Evolutionary conservation across 257 asterid species (phyloP).

Genomic region (Solanum sitiens): DNA sequence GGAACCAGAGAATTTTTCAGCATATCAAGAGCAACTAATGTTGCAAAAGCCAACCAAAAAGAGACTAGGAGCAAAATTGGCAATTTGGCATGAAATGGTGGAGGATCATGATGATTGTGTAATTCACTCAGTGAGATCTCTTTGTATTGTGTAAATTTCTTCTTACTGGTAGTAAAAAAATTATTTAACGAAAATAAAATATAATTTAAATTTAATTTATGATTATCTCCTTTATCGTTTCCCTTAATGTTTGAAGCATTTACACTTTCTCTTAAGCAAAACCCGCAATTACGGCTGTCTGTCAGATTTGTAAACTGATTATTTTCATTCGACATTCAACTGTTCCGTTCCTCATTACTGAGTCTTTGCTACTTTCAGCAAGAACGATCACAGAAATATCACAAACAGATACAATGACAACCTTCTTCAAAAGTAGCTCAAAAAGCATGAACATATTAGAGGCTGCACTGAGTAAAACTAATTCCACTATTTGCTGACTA

Average conservation of each 20-base stretch:
- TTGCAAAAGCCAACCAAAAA: not conserved
- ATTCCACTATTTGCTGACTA: not conserved
- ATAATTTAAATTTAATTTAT: too few relatives aligned
- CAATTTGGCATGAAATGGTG: not conserved
- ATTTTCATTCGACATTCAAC: not conserved
- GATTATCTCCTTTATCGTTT: too few relatives aligned
- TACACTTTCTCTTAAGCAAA: rapidly evolving
- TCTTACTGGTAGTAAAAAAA: not conserved
- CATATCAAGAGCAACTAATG: not conserved
- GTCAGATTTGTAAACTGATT: not conserved
- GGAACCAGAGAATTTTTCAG: not conserved
- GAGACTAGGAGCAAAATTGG: too few relatives aligned
- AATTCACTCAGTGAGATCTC: not conserved
- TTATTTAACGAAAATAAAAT: too few relatives aligned
- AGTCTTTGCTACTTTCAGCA: not conserved
- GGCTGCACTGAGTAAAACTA: not conserved
- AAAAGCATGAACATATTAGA: not conserved
- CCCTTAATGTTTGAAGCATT: not conserved
- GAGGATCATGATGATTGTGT: too few relatives aligned
- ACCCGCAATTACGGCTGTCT: not conserved
- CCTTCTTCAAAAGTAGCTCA: not conserved
- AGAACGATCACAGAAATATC: not conserved
- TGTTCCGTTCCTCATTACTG: not conserved
- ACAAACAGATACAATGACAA: not conserved
- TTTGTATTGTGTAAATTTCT: not conserved